Evolutionary conservation across 2,329 filamentous ascomycete species (phyloP).

Genomic region (Orbilia ellipsospora): DNA sequence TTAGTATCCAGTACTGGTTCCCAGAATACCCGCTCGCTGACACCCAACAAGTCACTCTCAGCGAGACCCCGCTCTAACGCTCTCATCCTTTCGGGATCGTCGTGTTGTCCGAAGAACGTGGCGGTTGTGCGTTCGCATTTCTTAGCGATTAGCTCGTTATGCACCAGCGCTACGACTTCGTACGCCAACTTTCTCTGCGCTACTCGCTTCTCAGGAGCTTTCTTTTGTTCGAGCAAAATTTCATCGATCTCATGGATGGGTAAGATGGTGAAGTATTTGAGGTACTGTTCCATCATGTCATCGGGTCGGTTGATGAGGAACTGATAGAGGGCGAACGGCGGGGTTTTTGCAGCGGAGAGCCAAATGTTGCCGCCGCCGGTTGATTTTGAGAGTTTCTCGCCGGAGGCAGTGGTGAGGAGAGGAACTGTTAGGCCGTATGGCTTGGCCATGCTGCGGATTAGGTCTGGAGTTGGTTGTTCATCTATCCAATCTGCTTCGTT

Average conservation of each 20-base stretch:
- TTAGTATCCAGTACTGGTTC: constrained; percentile 7
- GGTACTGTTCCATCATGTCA: constrained; percentile 79
- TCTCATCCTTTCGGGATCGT: not conserved
- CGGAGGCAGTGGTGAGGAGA: constrained; percentile 83
- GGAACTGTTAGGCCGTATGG: constrained; percentile 92
- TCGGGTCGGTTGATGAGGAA: constrained; percentile 89
- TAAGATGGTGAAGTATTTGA: constrained; percentile 92
- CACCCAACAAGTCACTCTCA: constrained; percentile 14
- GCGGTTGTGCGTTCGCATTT: constrained; percentile 66
- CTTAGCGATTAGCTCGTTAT: constrained; percentile 74
- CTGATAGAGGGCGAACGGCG: constrained; percentile 72
- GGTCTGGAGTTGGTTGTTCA: constrained; percentile 39
- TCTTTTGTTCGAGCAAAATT: constrained; percentile 75
- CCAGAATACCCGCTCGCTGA: constrained; percentile 32
- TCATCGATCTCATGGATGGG: constrained; percentile 74
- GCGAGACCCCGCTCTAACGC: constrained; percentile 8
- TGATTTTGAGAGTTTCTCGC: constrained; percentile 93
- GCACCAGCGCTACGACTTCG: constrained; percentile 83
- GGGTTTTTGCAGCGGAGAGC: constrained; percentile 85
- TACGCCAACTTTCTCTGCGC: constrained; percentile 86
- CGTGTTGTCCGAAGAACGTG: constrained; percentile 29
- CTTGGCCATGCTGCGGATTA: constrained; percentile 55
- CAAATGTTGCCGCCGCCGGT: constrained; percentile 82
- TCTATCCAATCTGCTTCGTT: constrained; percentile 62
- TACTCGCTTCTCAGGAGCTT: constrained; percentile 75